Percentiles rank a stretch among this genome's conserved stretches.
These are phyloP conservation scores for Diaporthe aspalathi DNA, from an alignment of 2,329 filamentous ascomycete species.

Conservation along the genomic window DNA sequence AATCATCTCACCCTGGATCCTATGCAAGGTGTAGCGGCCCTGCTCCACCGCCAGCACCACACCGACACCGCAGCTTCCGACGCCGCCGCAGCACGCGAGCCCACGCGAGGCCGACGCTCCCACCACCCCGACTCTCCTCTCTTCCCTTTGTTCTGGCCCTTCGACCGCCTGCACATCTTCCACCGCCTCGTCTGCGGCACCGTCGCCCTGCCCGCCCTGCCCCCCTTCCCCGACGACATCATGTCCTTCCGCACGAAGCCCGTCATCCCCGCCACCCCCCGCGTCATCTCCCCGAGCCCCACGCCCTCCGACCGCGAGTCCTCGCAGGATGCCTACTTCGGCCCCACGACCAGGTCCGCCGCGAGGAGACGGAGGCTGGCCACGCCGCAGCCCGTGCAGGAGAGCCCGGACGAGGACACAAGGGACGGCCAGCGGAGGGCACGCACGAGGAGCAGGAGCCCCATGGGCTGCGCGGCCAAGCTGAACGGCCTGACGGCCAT, in stretches of 20 bases:
- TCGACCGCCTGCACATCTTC: constrained; percentile 57
- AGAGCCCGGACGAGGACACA: constrained; percentile 62
- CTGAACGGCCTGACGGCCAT: constrained; percentile 64
- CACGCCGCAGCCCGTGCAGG: constrained; percentile 70
- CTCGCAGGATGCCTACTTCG: constrained; percentile 71
- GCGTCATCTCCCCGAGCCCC: constrained; percentile 90
- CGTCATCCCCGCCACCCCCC: constrained; percentile 79
- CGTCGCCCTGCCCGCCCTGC: constrained; percentile 66
- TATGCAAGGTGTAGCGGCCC: constrained; percentile 55
- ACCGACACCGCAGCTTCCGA: constrained; percentile 41
- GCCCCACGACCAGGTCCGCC: constrained; percentile 81
- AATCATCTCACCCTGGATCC: constrained; percentile 67
- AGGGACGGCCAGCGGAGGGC: constrained; percentile 59
- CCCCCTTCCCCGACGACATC: constrained; percentile 64
- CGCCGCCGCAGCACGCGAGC: constrained; percentile 49
- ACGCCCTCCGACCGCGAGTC: constrained; percentile 71
- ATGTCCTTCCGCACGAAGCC: constrained; percentile 65
- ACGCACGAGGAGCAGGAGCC: constrained; percentile 78
- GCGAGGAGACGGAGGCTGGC: constrained; percentile 68
- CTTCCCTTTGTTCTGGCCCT: constrained; percentile 39
- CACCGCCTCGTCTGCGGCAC: constrained; percentile 66
- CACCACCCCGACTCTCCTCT: constrained; percentile 53
- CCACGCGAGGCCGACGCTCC: constrained; percentile 62
- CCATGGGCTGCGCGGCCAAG: constrained; percentile 63
- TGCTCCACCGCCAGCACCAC: constrained; percentile 49